These are phyloP conservation scores for Wallacemonas rigidus DNA, from an alignment of 208 protist species.

Conservation along the genomic window DNA sequence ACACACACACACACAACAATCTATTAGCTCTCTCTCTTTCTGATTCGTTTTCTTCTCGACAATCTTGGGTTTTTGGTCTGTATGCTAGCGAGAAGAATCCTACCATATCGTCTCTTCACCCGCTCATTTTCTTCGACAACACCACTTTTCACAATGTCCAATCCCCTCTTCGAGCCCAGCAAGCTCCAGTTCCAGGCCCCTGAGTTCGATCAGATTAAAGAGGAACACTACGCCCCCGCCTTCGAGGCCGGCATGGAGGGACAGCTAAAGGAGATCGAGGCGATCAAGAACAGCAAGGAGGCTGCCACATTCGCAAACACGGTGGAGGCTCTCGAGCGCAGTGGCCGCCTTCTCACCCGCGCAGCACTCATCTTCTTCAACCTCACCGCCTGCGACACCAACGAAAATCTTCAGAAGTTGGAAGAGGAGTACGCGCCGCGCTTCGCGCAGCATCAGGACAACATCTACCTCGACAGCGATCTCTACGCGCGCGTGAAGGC, in stretches of 20 bases:
- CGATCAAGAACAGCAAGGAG: conserved; percentile 34
- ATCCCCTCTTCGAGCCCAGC: conserved; percentile 46
- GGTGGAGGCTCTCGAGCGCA: conserved; percentile 44
- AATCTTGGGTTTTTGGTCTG: not conserved
- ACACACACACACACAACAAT: not conserved
- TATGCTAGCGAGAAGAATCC: conserved; percentile 6
- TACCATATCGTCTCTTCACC: conserved; percentile 3
- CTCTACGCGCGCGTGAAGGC: conserved; percentile 47
- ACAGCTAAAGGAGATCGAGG: conserved; percentile 48
- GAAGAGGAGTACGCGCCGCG: conserved; percentile 44
- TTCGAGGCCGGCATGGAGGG: conserved; percentile 47
- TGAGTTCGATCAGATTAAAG: conserved; percentile 38
- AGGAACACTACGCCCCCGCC: conserved; percentile 54
- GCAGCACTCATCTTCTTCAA: conserved; percentile 38
- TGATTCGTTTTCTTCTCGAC: not conserved
- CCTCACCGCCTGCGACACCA: conserved; percentile 46
- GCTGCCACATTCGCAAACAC: conserved; percentile 58
- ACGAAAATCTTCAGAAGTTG: conserved; percentile 39
- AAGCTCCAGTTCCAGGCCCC: conserved; percentile 44
- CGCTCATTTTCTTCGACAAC: conserved; percentile 13
- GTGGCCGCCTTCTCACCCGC: conserved; percentile 31
- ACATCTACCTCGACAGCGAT: conserved; percentile 44
- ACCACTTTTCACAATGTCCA: conserved; percentile 20
- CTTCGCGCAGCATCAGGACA: conserved; percentile 42
- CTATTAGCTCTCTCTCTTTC: not conserved